phyloP scores from a whole-genome alignment of 495 filamentous ascomycete species.

The Friedmanniomyces simplex region DNA sequence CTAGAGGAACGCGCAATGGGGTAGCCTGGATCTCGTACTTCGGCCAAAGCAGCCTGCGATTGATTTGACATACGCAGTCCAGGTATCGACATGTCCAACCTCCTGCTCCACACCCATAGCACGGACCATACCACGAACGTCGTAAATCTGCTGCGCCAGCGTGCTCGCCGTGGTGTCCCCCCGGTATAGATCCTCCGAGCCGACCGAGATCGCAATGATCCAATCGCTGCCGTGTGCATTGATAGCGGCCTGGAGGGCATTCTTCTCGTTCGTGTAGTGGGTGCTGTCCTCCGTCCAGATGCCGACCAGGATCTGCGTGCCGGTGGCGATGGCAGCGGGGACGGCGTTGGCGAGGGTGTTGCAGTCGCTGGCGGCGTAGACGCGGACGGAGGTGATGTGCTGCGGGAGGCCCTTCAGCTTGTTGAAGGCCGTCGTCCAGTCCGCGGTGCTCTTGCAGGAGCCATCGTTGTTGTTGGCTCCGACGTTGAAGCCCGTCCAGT shows the following conservation, averaged over 20 bases:
- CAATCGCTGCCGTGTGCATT: conserved; percentile 37
- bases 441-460: conserved; percentile 39
- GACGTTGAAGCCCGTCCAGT: conserved; percentile 41
- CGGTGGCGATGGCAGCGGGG: conserved; percentile 42
- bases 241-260: conserved; percentile 38
- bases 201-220: conserved; percentile 43
- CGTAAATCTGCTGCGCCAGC: conserved; percentile 40
- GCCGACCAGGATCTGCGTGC: conserved; percentile 41
- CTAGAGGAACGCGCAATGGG: no score
- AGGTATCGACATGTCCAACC: conserved; percentile 30
- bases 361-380: conserved; percentile 47
- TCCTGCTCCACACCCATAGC: conserved; percentile 18
- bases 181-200: conserved; percentile 47
- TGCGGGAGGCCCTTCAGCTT: conserved; percentile 38
- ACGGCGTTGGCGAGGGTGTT: conserved; percentile 41
- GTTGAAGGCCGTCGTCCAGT: conserved; percentile 39
- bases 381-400: conserved; percentile 38
- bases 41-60: no score
- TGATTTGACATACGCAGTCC: conserved; percentile 10
- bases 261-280: conserved; percentile 41
- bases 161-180: conserved; percentile 35
- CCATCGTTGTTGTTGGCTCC: conserved; percentile 37
- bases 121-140: conserved; percentile 32
- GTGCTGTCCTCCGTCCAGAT: conserved; percentile 41
- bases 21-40: no score